phyloP scores from a whole-genome alignment of 73 alveolate species.

The Urostyla sp. region DNA sequence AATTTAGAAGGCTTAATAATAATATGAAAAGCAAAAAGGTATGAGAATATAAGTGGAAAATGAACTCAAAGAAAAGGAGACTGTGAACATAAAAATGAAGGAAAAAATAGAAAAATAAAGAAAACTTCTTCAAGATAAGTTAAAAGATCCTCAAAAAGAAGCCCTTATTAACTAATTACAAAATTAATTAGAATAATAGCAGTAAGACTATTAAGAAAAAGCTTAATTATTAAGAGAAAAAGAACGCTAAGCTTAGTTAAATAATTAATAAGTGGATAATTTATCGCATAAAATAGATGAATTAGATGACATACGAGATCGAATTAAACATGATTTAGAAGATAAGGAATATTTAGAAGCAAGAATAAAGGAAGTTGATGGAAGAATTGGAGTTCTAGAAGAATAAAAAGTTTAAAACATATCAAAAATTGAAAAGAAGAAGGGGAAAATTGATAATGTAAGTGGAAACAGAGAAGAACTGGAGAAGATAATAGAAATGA shows the following conservation, averaged over 20 bases:
- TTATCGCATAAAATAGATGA: background rate
- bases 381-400: background rate
- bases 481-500: background rate
- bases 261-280: background rate
- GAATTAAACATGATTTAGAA: background rate
- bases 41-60: background rate
- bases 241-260: background rate
- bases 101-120: background rate
- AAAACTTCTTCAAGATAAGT: background rate
- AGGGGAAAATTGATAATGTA: background rate
- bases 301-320: background rate
- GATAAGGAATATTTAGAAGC: conserved; percentile 16
- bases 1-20: background rate
- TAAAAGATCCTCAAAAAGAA: conserved; percentile 26
- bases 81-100: background rate
- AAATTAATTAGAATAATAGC: background rate
- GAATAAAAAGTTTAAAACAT: background rate
- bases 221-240: background rate
- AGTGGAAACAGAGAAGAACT: background rate
- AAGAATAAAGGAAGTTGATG: background rate
- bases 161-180: background rate
- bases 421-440: background rate
- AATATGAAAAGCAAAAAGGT: background rate
- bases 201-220: background rate
- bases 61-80: background rate